phyloP scores from a whole-genome alignment of 2,329 filamentous ascomycete genomes.

The Helicocarpus griseus region DNA sequence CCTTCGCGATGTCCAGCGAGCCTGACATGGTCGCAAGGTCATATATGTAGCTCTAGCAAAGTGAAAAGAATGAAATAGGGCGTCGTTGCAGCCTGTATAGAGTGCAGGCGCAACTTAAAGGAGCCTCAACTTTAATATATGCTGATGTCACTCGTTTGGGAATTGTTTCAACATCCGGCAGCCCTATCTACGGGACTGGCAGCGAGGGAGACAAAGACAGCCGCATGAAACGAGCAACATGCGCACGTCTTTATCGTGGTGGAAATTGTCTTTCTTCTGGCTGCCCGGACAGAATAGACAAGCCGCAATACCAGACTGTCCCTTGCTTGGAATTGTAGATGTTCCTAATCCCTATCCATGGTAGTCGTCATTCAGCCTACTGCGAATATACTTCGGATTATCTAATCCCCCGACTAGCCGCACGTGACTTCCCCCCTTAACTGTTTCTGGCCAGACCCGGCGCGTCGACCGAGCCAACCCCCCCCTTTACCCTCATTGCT shows the following conservation, averaged over 20 bases:
- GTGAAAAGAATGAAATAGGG: not conserved
- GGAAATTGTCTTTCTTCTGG: not conserved
- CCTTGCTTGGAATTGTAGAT: too few species aligned
- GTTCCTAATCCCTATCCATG: too few species aligned
- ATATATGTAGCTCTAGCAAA: not conserved
- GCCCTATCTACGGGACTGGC: not conserved
- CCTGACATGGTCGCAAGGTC: conserved; percentile 6
- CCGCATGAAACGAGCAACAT: not conserved
- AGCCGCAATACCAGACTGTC: too few species aligned
- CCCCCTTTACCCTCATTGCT: not conserved
- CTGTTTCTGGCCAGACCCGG: not conserved
- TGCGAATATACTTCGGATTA: not conserved
- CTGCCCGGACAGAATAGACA: too few species aligned
- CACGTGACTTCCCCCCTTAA: not conserved
- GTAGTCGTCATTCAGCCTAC: not conserved
- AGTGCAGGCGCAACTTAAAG: too few species aligned
- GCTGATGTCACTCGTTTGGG: not conserved
- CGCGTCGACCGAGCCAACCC: not conserved
- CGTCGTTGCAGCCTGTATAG: too few species aligned
- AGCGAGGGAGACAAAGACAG: not conserved
- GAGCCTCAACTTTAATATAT: too few species aligned
- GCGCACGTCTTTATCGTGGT: not conserved
- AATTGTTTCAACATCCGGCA: not conserved
- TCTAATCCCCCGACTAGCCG: not conserved
- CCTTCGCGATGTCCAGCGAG: conserved; percentile 7